Base-by-base conservation (phyloP, 352 stramenopile species). In the Thalassiosira exigua region DNA sequence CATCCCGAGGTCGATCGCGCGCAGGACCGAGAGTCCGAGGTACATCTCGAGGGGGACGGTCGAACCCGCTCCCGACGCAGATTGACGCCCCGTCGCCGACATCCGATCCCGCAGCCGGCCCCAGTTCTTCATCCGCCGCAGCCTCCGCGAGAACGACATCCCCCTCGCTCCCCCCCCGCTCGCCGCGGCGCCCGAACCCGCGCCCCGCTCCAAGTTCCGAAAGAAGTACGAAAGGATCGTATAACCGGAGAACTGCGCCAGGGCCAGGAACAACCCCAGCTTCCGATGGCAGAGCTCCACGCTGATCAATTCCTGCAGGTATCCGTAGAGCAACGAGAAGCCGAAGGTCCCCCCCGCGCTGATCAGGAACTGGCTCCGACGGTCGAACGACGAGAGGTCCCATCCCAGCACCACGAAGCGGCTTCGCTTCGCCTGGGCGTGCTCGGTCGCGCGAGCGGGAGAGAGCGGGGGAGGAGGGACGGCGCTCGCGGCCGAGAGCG, bases 1-100 rank as follows among this genome's bases (percentile, higher is more conserved):
- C 83, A 93, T 90, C n/a, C 61, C 87, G 32, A 94, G 67, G 74
- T 94, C 89, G 42, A 94, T 79, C 9, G 89, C 87, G 12, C 89
- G 74, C 7, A 94, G 57, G 9, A 92, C 39, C 11, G 79, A 88
- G 7, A 94, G 53, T 19, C 78, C 75, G 1, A 94, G 14, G 64
- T 92, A 94, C 14, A 90, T 26, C 21, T 72, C 57, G 2, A 90
- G 64, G 0, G 89, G 87, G 4, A 93, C 83, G 17, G 29, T 62
- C 26, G 19, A 26, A 30, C 9, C 9, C 29, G n/a, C 29, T 12
- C 9, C 58, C 29, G 36, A 2, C 17, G 30, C 22, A 19, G 14
- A 53, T 5, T 5, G 46, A 14, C 7, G 14, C 36, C 7, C 7
- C 7, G 14, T 44, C 36, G 36, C 7, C 3, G 30, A n/a, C 27